Evolutionary conservation across 1,284 basidiomycete species (phyloP).

Genomic region (Ceratobasidium sp.): DNA sequence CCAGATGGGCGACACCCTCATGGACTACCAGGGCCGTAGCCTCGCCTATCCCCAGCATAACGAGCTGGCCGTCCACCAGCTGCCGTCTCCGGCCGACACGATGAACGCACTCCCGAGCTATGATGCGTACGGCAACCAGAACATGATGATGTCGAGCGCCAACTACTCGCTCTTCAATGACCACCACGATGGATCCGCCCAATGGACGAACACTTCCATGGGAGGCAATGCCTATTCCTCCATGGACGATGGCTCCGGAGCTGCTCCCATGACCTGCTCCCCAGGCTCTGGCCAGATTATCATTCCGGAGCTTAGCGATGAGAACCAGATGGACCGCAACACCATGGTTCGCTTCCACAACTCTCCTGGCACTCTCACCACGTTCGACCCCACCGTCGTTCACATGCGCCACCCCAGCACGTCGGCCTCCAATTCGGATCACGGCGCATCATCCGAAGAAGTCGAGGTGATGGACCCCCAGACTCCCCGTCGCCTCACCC

Average conservation of each 20-base stretch:
- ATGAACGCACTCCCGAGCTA: slow-evolving; percentile 39
- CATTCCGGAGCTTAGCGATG: slow-evolving; percentile 32
- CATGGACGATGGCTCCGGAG: slow-evolving; percentile 18
- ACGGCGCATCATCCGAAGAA: background rate
- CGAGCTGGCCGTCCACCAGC: slow-evolving; percentile 32
- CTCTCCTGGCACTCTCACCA: slow-evolving; percentile 8
- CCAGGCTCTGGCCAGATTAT: slow-evolving; percentile 36
- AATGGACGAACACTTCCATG: background rate
- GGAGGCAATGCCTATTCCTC: slow-evolving; percentile 2
- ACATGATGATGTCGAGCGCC: slow-evolving; percentile 11
- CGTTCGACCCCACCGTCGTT: slow-evolving; percentile 32
- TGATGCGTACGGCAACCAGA: slow-evolving; percentile 23
- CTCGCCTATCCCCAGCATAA: slow-evolving; percentile 28
- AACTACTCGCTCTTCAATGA: slow-evolving; percentile 31
- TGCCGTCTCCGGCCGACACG: slow-evolving; percentile 37
- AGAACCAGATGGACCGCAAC: slow-evolving; percentile 18
- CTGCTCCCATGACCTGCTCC: slow-evolving; percentile 34
- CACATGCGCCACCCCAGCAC: slow-evolving; percentile 42
- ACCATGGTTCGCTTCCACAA: slow-evolving; percentile 36
- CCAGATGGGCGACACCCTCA: slow-evolving; percentile 24
- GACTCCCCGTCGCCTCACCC: slow-evolving; percentile 27
- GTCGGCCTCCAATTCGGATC: slow-evolving; percentile 1
- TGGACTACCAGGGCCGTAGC: slow-evolving; percentile 23
- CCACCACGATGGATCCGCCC: slow-evolving; percentile 15
- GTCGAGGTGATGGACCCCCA: slow-evolving; percentile 8